phyloP scores from a whole-genome alignment of 495 filamentous ascomycete genomes.

The Xylaria grammica region DNA sequence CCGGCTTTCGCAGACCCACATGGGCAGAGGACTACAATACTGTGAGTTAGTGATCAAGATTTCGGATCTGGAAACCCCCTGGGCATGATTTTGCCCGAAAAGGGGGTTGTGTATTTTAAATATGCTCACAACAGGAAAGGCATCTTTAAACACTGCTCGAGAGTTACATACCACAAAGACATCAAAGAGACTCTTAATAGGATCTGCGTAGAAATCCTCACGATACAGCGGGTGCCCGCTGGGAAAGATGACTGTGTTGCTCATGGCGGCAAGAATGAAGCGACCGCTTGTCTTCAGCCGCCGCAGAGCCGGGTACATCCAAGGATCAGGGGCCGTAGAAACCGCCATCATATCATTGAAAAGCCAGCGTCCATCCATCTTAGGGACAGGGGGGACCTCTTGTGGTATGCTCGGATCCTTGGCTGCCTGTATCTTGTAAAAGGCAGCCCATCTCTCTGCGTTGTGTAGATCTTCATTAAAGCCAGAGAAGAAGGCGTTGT shows the following conservation, averaged over 20 bases:
- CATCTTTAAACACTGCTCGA: not conserved
- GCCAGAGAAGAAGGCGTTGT: constrained; percentile 73
- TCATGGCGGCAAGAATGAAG: constrained; percentile 80
- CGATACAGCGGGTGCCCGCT: constrained; percentile 62
- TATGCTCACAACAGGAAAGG: not conserved
- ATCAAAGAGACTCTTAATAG: constrained; percentile 70
- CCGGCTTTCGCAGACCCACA: constrained; percentile 86
- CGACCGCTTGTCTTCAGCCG: constrained; percentile 64
- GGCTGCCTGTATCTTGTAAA: constrained; percentile 44
- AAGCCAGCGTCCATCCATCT: constrained; percentile 77
- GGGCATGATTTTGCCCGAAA: not conserved
- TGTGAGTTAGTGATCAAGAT: not conserved
- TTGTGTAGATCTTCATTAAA: constrained; percentile 78
- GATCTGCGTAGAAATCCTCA: constrained; percentile 45
- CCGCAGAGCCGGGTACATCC: constrained; percentile 84
- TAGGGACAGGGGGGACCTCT: constrained; percentile 67
- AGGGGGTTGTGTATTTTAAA: not conserved
- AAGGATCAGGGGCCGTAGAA: constrained; percentile 74
- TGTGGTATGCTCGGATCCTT: constrained; percentile 39
- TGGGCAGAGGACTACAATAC: constrained; percentile 66
- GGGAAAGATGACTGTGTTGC: constrained; percentile 87
- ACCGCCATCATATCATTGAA: constrained; percentile 93
- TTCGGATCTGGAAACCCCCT: not conserved
- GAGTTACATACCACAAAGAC: constrained; percentile 63
- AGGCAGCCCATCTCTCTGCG: constrained; percentile 65